phyloP scores from a whole-genome alignment of 2,329 filamentous ascomycete genomes.

The Claviceps sorghi region DNA sequence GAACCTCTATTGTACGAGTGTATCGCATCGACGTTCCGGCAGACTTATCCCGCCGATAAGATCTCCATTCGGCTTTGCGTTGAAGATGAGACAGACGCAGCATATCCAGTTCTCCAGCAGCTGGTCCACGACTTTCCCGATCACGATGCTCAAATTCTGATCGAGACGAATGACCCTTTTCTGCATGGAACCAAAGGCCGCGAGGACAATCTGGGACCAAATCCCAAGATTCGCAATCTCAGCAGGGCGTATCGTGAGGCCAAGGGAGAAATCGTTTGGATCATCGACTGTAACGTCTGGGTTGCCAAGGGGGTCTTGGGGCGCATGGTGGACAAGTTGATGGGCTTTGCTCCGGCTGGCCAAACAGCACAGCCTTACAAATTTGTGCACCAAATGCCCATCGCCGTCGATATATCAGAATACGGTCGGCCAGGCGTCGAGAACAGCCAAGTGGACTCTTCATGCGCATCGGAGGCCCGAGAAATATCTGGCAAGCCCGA shows the following conservation, averaged over 20 bases:
- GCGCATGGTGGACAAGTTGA: constrained; percentile 78
- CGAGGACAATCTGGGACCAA: constrained; percentile 59
- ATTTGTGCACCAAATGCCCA: constrained; percentile 85
- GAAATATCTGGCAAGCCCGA: background rate
- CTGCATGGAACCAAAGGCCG: constrained; percentile 40
- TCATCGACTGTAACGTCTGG: constrained; percentile 96
- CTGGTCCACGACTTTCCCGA: constrained; percentile 59
- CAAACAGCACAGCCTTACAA: constrained; percentile 51
- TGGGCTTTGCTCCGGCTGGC: constrained; percentile 44
- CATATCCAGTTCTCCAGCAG: constrained; percentile 56
- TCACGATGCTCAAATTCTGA: constrained; percentile 55
- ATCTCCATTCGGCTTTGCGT: constrained; percentile 75
- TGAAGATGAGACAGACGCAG: constrained; percentile 57
- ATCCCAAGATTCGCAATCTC: constrained; percentile 97
- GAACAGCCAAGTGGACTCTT: constrained; percentile 18
- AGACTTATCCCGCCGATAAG: constrained; percentile 64
- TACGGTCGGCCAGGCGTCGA: constrained; percentile 10
- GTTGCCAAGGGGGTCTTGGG: constrained; percentile 63
- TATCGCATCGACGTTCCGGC: constrained; percentile 69
- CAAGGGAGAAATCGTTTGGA: constrained; percentile 78
- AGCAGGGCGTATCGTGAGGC: constrained; percentile 85
- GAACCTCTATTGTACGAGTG: constrained; percentile 88
- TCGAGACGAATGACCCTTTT: constrained; percentile 69
- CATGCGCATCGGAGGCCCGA: constrained; percentile 19
- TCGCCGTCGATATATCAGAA: constrained; percentile 60